Base-by-base conservation (phyloP, 345 rosid genomes). In the Arabis alpina region DNA sequence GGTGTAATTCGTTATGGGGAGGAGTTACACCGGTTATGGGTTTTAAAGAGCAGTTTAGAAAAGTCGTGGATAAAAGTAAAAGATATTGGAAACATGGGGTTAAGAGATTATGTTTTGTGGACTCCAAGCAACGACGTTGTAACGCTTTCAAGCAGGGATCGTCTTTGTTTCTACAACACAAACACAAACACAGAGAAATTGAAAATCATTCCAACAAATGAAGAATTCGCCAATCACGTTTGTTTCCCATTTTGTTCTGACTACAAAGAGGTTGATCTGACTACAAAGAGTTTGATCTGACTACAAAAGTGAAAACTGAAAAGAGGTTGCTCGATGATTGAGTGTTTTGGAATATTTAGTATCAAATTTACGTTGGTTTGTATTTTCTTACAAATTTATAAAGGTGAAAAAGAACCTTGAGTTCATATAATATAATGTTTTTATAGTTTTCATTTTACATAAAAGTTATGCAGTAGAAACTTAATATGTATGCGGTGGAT, bases 161-260 rank as follows among this genome's bases (percentile, higher is more conserved):
- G 68, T 42, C 7, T 61, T n/a, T 61, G 36, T 5, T 41, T 11
- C 27, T 52, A 51, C 61, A 61, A 61, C 54, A 25, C 44, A 53
- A n/a, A n/a, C n/a, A n/a, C n/a, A n/a, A 53, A 71, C 47, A 43
- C 42, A 3, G 16, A 62, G 61, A 43, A 42, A 7, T 10, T n/a
- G 56, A 7, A 47, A 0, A 34, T 45, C 9, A 10, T 43, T 49
- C 30, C 25, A 6, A 0, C 27, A 3, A 30, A 41, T 2, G 42
- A 10, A 12, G 39, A 13, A n/a, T 2, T 13, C 9, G 3, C 12
- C 27, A 15, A 12, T 50, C 15, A 27, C n/a, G 28, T 36, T 15
- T 59, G 42, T 52, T 60, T 70, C 14, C 74, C 52, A 13, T 70
- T 70, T 51, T 41, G 14, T 50, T 70, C 74, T 59, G 66, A 69